Base-by-base conservation (phyloP, 2,329 filamentous ascomycete genomes). In the Plenodomus lindquistii region DNA sequence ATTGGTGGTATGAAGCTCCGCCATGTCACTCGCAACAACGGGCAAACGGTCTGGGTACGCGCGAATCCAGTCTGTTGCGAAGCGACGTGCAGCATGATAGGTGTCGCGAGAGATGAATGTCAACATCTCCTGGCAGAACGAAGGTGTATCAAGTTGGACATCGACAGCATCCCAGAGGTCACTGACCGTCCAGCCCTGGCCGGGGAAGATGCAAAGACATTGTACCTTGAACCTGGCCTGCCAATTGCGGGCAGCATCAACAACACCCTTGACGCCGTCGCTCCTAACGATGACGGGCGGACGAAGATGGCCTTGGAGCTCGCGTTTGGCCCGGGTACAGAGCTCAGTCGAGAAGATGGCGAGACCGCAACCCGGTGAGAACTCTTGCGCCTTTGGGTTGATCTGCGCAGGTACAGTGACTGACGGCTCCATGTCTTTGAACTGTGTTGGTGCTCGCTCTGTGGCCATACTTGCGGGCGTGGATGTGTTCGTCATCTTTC, bases 91-190 rank as follows among this genome's bases (percentile, higher is more conserved):
- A 3, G 43, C 48, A 22, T 48, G 39, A 21, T 40, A 48, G 42
- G 71, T 72, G 13, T 65, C 56, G 1, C 38, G 40, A 5, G 52
- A 54, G 34, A 73, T 65, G 54, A 63, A 64, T 4, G 42, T 42
- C 15, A 73, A 52, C 4, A 68, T 58, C 35, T 63, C 45, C n/a
- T 56, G 34, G 35, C 68, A 66, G 37, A 68, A 70, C 1, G 34
- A n/a, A 10, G 54, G 48, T 2, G 55, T 52, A n/a, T 72, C 63
- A 8, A 67, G n/a, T 27, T 68, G 59, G 18, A 73, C 65, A 31
- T 73, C 70, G 47, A 52, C 37, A 8, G 51, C 48, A 38, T 73
- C 70, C 64, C 67, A 73, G 8, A 72, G 57, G 42, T 73, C 70
- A 22, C 56, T 24, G 9, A 71, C 63, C 6, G 40, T 46, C 58